Evolutionary conservation across 2,329 filamentous ascomycete genomes (phyloP).

Genomic region (Aspergillus cejpii): DNA sequence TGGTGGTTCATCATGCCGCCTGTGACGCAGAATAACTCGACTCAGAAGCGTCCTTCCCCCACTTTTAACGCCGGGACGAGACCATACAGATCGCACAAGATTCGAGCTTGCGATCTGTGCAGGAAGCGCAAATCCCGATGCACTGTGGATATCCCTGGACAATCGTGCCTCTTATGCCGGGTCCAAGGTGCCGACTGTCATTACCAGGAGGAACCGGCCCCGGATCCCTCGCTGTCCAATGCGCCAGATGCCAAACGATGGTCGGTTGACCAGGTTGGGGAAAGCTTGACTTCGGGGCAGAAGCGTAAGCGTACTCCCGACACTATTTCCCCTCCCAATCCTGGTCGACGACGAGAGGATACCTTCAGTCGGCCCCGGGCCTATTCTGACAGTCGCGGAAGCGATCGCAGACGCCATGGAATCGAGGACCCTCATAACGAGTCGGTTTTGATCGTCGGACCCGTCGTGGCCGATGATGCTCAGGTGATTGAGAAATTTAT

Average conservation of each 20-base stretch:
- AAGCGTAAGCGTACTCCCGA: constrained; percentile 36
- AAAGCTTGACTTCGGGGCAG: constrained; percentile 22
- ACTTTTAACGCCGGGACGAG: constrained; percentile 42
- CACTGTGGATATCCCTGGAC: constrained; percentile 49
- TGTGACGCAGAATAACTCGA: constrained; percentile 25
- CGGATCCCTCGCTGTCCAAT: constrained; percentile 22
- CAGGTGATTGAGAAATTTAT: constrained; percentile 57
- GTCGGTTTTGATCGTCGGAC: constrained; percentile 53
- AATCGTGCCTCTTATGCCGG: constrained; percentile 53
- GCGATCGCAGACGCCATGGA: constrained; percentile 28
- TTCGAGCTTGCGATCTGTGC: constrained; percentile 55
- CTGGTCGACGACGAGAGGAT: constrained; percentile 14
- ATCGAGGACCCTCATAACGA: constrained; percentile 37
- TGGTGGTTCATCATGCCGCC: constrained; percentile 29
- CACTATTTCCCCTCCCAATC: constrained; percentile 19
- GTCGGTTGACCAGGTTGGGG: constrained; percentile 21
- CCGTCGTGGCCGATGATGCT: constrained; percentile 54
- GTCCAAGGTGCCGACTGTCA: constrained; percentile 53
- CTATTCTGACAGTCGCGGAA: constrained; percentile 26
- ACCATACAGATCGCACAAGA: constrained; percentile 57
- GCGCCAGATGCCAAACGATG: constrained; percentile 25
- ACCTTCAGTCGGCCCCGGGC: constrained; percentile 21
- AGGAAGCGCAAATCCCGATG: constrained; percentile 57
- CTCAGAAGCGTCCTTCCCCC: constrained; percentile 30
- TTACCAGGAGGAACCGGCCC: constrained; percentile 42